phyloP scores from a whole-genome alignment of 768 basidiomycete species.

The Mycena chlorophos region DNA sequence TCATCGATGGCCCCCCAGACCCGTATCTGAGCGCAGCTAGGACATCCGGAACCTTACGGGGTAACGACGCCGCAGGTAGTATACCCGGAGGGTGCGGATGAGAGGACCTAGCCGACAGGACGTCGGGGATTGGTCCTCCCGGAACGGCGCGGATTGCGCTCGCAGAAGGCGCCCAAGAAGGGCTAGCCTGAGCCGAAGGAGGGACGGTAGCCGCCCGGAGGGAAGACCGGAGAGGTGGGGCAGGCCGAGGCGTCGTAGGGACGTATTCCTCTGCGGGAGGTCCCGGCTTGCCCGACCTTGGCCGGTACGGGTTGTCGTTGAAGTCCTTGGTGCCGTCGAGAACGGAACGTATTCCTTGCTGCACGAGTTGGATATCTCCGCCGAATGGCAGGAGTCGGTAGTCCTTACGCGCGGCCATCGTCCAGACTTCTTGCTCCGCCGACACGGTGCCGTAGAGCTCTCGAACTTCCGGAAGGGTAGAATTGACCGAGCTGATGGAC shows the following conservation, averaged over 20 bases:
- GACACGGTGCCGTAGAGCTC: neutral
- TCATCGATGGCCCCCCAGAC: neutral
- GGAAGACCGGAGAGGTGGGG: neutral
- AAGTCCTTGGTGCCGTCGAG: neutral
- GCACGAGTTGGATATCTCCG: neutral
- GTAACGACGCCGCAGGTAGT: neutral
- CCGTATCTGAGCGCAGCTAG: neutral
- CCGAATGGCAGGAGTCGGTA: neutral
- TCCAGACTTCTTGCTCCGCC: neutral
- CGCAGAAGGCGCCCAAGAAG: neutral
- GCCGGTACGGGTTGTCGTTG: neutral
- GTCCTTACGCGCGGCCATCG: neutral
- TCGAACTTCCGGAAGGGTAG: neutral
- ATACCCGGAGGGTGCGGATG: too few species aligned
- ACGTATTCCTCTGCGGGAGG: neutral
- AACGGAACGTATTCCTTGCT: neutral
- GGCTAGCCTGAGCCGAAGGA: too few species aligned
- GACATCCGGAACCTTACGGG: neutral
- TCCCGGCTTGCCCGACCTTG: neutral
- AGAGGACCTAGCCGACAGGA: neutral
- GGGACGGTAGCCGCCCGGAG: too few species aligned
- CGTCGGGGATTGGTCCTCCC: neutral
- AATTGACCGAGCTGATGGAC: neutral
- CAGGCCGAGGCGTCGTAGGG: neutral
- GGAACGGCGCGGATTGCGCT: neutral